Evolutionary conservation across 208 protist genomes (phyloP), one percentile per base, ranked within the genome.

Genomic region (Crithidia mellificae): DNA sequence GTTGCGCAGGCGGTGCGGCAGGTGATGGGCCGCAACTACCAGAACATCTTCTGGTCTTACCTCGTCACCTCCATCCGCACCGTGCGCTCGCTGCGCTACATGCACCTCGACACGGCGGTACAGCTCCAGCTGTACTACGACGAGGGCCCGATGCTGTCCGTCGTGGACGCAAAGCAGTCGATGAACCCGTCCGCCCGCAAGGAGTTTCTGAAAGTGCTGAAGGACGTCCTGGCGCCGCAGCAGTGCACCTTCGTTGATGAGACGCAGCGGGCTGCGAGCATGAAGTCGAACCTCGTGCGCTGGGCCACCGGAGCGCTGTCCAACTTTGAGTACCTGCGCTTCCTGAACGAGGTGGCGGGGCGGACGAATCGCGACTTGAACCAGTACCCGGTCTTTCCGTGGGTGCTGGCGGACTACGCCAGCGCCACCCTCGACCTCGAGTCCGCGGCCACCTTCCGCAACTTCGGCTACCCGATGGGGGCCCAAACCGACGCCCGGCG

Each of bases 311-410:
- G 96, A 3, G 74, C 88, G 17, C 46, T 98, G 11, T 96, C 89
- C 39, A 99, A 97, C 68, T 98, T 88, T 71, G 93, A 98, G 39
- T 98, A 98, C 71, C 55, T 99, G 14, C 63, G 79, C 63, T 91
- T 96, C 63, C 78, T 98, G 19, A 99, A 99, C 74, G 70, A 68
- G 25, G 64, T 86, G 30, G 96, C 94, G 5, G 93, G 95, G 24
- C 84, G 96, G 19, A 97, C 92, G 5, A 85, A 82, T 54, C 87
- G 89, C 52, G 96, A 98, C 72, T 78, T 93, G 54, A 98, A 93
- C 61, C 96, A 98, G 83, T 98, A 98, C 66, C 97, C 97, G 20
- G 83, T 99, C 8, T 97, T 98, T 63, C 97, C 97, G 25, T 99
- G 95, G 95, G 85, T 98, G 43, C 65, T 99, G n/a, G 66, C 75